These are phyloP conservation scores for Candida wancherniae DNA, from an alignment of 805 yeast species.

Conservation along the genomic window DNA sequence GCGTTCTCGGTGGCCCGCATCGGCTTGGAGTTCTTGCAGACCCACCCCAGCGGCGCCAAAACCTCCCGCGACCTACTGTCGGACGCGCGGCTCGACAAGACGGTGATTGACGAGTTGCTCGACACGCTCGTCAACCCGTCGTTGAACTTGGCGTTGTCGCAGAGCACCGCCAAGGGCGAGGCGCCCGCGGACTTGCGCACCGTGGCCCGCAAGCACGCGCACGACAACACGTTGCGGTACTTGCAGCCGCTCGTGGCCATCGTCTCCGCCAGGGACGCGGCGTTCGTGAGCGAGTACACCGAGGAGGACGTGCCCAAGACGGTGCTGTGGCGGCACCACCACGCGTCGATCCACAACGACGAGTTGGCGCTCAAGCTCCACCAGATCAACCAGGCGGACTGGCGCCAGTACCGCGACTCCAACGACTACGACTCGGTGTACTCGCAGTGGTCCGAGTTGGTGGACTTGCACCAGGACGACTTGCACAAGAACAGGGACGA, in stretches of 20 bases:
- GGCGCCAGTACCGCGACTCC: conserved; percentile 29
- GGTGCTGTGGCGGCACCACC: conserved; percentile 48
- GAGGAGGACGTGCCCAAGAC: conserved; percentile 26
- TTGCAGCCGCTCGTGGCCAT: conserved; percentile 38
- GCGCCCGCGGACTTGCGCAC: conserved; percentile 45
- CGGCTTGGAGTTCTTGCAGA: conserved; percentile 47
- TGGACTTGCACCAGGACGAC: conserved; percentile 53
- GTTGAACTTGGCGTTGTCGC: conserved; percentile 49
- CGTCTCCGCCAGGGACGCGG: conserved; percentile 34
- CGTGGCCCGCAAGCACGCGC: conserved; percentile 41
- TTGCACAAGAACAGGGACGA: conserved; percentile 45
- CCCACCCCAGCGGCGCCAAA: conserved; percentile 7
- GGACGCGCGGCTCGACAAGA: conserved; percentile 21
- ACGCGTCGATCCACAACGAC: conserved; percentile 63
- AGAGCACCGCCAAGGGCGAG: conserved; percentile 23
- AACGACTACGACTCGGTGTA: conserved; percentile 53
- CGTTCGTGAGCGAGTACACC: conserved; percentile 29
- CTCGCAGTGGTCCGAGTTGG: conserved; percentile 65
- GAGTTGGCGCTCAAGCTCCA: conserved; percentile 62
- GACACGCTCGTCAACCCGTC: conserved; percentile 64
- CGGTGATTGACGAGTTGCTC: conserved; percentile 50
- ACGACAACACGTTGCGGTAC: conserved; percentile 24
- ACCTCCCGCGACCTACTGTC: no score
- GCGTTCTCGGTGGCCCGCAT: conserved; percentile 59
- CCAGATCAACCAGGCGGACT: conserved; percentile 28